Evolutionary conservation across 139 green algal genomes (phyloP).

Genomic region (Closterium sp.): DNA sequence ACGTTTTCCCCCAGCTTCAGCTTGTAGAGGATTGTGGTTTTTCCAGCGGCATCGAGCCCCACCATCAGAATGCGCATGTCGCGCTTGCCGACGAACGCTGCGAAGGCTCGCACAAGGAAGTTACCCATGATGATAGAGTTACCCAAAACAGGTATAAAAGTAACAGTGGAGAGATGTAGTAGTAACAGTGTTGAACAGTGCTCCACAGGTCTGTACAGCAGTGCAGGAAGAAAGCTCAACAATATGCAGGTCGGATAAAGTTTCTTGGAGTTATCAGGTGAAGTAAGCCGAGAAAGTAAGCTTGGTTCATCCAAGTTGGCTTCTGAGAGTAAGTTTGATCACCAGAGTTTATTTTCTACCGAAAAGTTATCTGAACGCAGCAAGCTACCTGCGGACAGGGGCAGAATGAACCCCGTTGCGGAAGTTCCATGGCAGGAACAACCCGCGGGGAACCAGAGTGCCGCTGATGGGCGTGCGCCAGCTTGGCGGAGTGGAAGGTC

Average conservation of each 20-base stretch:
- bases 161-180: not conserved
- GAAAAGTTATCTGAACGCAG: not conserved
- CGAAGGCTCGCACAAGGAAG: not conserved
- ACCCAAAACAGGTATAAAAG: not conserved
- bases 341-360: not conserved
- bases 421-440: not conserved
- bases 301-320: not conserved
- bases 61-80: constrained; percentile 40
- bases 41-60: constrained; percentile 64
- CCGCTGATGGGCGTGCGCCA: not conserved
- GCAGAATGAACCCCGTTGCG: not conserved
- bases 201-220: no score
- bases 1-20: constrained; percentile 93
- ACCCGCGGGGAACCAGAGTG: not conserved
- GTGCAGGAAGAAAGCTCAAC: no score
- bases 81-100: not conserved
- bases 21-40: constrained; percentile 98
- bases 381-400: not conserved
- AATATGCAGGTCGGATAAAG: no score
- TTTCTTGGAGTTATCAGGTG: no score
- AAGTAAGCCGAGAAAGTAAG: no score
- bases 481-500: not conserved
- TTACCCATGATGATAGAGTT: not conserved
- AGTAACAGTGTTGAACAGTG: not conserved
- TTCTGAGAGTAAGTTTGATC: not conserved